Evolutionary conservation across 805 yeast species (phyloP).

Genomic region (Starmerella roubikii): DNA sequence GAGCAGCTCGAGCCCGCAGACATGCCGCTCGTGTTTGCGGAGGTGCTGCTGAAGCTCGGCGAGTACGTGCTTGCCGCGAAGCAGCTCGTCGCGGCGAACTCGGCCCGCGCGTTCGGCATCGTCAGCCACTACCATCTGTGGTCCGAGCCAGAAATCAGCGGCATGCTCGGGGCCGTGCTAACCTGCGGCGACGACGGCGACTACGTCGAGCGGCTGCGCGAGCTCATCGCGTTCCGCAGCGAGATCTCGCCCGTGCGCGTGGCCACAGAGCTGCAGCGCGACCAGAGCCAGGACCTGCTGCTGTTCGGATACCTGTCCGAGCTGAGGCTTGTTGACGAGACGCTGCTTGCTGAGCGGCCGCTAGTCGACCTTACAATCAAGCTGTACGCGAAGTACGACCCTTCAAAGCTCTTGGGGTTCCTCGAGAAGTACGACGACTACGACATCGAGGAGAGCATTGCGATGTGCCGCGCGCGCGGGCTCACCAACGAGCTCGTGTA

Average conservation of each 20-base stretch:
- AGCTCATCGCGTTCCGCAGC: conserved; percentile 11
- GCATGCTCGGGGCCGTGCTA: conserved; percentile 35
- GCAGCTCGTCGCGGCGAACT: conserved; percentile 46
- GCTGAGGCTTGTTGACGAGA: conserved; percentile 43
- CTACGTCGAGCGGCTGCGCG: conserved; percentile 15
- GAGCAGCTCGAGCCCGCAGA: conserved; percentile 33
- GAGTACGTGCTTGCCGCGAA: conserved; percentile 51
- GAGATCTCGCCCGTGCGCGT: conserved; percentile 46
- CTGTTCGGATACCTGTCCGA: conserved; percentile 53
- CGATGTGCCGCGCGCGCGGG: conserved; percentile 41
- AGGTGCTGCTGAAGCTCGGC: conserved; percentile 42
- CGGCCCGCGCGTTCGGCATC: conserved; percentile 41
- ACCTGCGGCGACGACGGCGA: conserved; percentile 13
- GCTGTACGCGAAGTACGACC: conserved; percentile 51
- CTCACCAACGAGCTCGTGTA: conserved; percentile 64
- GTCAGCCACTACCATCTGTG: conserved; percentile 53
- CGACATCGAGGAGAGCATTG: conserved; percentile 57
- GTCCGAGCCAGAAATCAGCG: conserved; percentile 29
- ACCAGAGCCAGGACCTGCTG: conserved; percentile 10
- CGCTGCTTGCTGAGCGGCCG: conserved; percentile 31
- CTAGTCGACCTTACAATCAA: conserved; percentile 56
- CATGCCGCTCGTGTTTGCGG: conserved; percentile 19
- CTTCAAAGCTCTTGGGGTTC: conserved; percentile 43
- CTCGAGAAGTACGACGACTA: conserved; percentile 42
- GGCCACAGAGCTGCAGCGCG: conserved; percentile 31